Evolutionary conservation across 768 basidiomycete genomes (phyloP).

Genomic region (Podaxis carcinomalis): DNA sequence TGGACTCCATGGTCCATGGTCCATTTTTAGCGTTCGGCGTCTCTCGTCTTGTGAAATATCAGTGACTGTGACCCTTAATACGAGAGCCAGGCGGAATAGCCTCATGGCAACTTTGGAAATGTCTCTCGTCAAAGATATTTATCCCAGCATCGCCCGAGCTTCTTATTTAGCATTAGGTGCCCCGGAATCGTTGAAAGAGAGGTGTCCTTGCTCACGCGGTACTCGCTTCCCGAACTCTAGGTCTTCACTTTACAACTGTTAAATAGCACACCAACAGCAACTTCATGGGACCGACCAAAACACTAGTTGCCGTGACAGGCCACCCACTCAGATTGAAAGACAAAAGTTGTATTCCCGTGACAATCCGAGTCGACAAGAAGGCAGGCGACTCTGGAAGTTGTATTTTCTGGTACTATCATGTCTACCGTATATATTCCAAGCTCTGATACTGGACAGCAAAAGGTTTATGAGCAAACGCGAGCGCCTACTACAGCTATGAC

Average conservation of each 20-base stretch:
- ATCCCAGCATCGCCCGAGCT: too few relatives aligned
- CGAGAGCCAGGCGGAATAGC: too few relatives aligned
- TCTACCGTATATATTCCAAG: not conserved
- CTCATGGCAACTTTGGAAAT: too few relatives aligned
- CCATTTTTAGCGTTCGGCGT: too few relatives aligned
- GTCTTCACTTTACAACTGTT: not conserved
- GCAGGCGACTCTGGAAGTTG: not conserved
- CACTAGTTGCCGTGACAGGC: not conserved
- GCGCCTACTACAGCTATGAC: constrained; percentile 2
- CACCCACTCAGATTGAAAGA: not conserved
- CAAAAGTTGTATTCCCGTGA: not conserved
- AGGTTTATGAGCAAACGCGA: not conserved
- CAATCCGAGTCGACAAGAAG: not conserved
- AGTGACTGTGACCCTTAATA: too few relatives aligned
- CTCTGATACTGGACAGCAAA: not conserved
- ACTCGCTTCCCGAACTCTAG: not conserved
- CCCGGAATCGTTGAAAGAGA: too few relatives aligned
- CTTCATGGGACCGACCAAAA: not conserved
- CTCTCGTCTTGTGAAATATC: too few relatives aligned
- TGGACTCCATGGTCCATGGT: too few relatives aligned
- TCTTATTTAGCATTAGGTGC: too few relatives aligned
- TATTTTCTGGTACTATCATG: not conserved
- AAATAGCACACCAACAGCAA: constrained; percentile 5
- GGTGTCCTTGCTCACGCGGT: too few relatives aligned
- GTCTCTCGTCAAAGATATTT: too few relatives aligned